phyloP scores from a whole-genome alignment of 768 basidiomycete species.

The Hortiboletus flavorubellus region DNA sequence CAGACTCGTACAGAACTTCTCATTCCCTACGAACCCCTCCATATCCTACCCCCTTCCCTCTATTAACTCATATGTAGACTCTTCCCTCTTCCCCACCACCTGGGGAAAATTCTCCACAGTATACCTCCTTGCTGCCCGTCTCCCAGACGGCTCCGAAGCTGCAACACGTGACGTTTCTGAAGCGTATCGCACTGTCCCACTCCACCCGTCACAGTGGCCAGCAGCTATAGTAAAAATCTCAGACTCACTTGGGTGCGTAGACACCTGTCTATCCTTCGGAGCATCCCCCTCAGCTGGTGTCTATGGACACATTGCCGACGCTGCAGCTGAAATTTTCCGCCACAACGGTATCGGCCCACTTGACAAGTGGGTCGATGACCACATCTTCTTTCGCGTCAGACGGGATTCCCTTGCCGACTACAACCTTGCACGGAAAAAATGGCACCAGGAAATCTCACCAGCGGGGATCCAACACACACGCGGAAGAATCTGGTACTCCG shows the following conservation, averaged over 20 bases:
- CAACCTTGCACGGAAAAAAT: too few relatives aligned
- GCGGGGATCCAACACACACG: too few relatives aligned
- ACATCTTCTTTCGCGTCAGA: neutral
- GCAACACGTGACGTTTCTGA: neutral
- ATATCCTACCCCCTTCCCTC: too few relatives aligned
- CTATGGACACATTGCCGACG: neutral
- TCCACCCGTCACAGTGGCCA: neutral
- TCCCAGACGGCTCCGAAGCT: neutral
- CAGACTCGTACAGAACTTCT: neutral
- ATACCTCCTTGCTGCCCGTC: neutral
- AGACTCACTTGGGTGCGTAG: neutral
- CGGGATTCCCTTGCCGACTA: too few relatives aligned
- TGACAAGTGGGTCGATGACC: neutral
- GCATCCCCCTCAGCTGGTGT: too few relatives aligned
- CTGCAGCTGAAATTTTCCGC: neutral
- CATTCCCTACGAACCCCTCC: neutral
- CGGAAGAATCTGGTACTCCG: too few relatives aligned
- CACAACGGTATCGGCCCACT: neutral
- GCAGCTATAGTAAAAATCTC: neutral
- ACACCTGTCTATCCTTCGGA: neutral
- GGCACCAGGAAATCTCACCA: too few relatives aligned
- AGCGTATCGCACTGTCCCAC: neutral
- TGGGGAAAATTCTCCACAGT: too few relatives aligned
- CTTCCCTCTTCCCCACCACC: too few relatives aligned
- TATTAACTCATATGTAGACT: too few relatives aligned